Percentiles rank a stretch among this genome's conserved stretches.
Evolutionary conservation across 768 basidiomycete species (phyloP).

Genomic region (Trametes gibbosa): DNA sequence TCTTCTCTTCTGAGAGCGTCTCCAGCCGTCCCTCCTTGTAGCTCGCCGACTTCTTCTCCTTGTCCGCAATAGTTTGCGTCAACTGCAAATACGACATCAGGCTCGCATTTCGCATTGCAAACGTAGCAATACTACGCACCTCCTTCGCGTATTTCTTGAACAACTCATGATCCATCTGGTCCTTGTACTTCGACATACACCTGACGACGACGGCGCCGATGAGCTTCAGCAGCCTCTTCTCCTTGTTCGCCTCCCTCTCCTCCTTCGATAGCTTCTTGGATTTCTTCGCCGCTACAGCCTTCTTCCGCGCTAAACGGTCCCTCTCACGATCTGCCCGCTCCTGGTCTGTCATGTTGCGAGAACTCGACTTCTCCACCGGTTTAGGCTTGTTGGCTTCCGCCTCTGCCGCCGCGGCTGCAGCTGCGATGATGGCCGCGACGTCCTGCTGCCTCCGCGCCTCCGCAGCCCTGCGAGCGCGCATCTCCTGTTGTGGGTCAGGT

Average conservation of each 20-base stretch:
- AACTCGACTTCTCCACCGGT: too few species aligned
- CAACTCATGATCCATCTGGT: constrained; percentile 67
- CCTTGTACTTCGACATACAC: constrained; percentile 86
- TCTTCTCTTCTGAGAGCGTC: constrained; percentile 80
- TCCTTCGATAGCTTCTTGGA: constrained; percentile 48
- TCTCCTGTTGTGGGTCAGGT: background rate
- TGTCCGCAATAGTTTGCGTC: constrained; percentile 83
- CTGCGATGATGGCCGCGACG: constrained; percentile 40
- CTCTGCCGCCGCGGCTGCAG: constrained; percentile 25
- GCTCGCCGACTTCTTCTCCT: constrained; percentile 88
- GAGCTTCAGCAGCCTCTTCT: constrained; percentile 79
- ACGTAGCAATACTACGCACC: constrained; percentile 43
- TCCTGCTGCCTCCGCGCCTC: constrained; percentile 25
- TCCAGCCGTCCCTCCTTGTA: constrained; percentile 77
- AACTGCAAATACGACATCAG: constrained; percentile 48
- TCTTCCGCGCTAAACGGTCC: constrained; percentile 15
- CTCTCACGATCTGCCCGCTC: background rate
- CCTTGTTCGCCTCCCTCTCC: constrained; percentile 67
- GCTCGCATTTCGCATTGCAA: background rate
- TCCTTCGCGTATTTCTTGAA: constrained; percentile 98
- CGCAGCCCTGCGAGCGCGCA: constrained; percentile 9
- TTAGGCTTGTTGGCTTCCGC: constrained; percentile 26
- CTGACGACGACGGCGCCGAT: constrained; percentile 90
- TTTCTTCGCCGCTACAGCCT: constrained; percentile 18
- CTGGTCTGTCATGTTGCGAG: background rate